Percentiles rank a stretch among this genome's conserved stretches.
Conservation (phyloP, 805 yeast species). For the Kodamaea neixiangensis region DNA sequence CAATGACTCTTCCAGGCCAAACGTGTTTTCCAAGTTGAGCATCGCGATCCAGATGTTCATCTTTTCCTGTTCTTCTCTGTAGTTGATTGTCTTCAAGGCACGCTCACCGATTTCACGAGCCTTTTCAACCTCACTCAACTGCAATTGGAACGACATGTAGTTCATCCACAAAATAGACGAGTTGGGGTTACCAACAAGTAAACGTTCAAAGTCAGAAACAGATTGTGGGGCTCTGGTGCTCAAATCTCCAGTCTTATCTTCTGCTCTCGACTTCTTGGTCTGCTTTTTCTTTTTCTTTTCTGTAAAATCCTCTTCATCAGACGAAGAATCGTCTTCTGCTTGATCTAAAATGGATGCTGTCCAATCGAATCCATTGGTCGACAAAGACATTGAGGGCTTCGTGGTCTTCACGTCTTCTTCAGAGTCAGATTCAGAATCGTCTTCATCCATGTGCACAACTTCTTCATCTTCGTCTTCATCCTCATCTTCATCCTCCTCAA, state of each 20-base stretch:
- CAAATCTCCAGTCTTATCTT: constrained; percentile 84
- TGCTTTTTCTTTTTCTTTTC: constrained; percentile 46
- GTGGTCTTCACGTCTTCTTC: constrained; percentile 30
- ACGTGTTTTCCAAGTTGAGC: constrained; percentile 89
- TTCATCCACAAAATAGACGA: constrained; percentile 96
- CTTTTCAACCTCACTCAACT: constrained; percentile 88
- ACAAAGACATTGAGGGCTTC: constrained; percentile 53
- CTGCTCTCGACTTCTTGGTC: constrained; percentile 51
- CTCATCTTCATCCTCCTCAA: constrained; percentile 25
- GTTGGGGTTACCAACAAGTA: constrained; percentile 88
- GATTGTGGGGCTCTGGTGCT: constrained; percentile 89
- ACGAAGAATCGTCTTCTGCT: constrained; percentile 59
- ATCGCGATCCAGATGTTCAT: constrained; percentile 95
- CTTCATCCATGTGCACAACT: constrained; percentile 30
- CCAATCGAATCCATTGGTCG: constrained; percentile 94
- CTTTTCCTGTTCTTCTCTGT: constrained; percentile 90
- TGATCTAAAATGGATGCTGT: constrained; percentile 86
- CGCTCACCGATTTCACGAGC: constrained; percentile 93
- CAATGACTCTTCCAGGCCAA: constrained; percentile 82
- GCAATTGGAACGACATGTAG: constrained; percentile 96
- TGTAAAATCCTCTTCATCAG: constrained; percentile 60
- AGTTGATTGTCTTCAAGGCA: constrained; percentile 86
- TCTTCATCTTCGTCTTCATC: constrained; percentile 37
- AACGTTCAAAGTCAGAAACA: constrained; percentile 85
- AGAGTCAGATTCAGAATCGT: constrained; percentile 16